Evolutionary conservation across 2,329 filamentous ascomycete species (phyloP).

Genomic region (Blastomyces emzantsi): DNA sequence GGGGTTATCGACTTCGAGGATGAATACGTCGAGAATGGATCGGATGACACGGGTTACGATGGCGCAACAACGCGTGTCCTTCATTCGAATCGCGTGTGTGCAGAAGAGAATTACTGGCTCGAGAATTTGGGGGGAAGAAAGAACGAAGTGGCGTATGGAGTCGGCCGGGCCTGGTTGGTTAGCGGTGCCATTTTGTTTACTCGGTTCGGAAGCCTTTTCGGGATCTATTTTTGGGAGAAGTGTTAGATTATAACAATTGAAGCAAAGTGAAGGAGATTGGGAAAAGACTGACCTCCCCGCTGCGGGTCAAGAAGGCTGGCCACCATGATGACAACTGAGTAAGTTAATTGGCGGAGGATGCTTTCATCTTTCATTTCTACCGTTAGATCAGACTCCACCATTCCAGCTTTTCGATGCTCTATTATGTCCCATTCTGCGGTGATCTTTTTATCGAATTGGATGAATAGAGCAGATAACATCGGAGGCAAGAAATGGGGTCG

Average conservation of each 20-base stretch:
- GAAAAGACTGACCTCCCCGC: slow-evolving; percentile 46
- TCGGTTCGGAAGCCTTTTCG: slow-evolving; percentile 24
- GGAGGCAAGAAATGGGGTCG: slow-evolving; percentile 75
- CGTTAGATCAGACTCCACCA: slow-evolving; percentile 67
- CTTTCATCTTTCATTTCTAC: slow-evolving; percentile 99
- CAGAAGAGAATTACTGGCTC: slow-evolving; percentile 88
- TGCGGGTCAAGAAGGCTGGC: slow-evolving; percentile 76
- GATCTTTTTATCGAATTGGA: slow-evolving; percentile 80
- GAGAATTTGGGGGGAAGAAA: slow-evolving; percentile 67
- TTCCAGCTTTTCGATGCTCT: slow-evolving; percentile 47
- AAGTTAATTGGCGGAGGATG: slow-evolving; percentile 84
- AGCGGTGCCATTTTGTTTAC: slow-evolving; percentile 27
- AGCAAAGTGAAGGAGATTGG: background rate
- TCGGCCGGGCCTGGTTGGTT: slow-evolving; percentile 37
- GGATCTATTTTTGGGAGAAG: slow-evolving; percentile 23
- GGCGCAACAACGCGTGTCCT: slow-evolving; percentile 78
- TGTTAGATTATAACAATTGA: slow-evolving; percentile 10
- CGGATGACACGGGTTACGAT: slow-evolving; percentile 81
- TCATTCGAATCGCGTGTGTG: slow-evolving; percentile 80
- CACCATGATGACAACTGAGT: slow-evolving; percentile 85
- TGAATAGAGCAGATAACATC: slow-evolving; percentile 71
- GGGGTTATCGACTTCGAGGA: slow-evolving; percentile 34
- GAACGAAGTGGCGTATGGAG: slow-evolving; percentile 67
- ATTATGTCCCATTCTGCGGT: slow-evolving; percentile 78
- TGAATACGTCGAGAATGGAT: slow-evolving; percentile 72